Evolutionary conservation across 139 green algal genomes (phyloP).

Genomic region (Chlamydomonas applanata): DNA sequence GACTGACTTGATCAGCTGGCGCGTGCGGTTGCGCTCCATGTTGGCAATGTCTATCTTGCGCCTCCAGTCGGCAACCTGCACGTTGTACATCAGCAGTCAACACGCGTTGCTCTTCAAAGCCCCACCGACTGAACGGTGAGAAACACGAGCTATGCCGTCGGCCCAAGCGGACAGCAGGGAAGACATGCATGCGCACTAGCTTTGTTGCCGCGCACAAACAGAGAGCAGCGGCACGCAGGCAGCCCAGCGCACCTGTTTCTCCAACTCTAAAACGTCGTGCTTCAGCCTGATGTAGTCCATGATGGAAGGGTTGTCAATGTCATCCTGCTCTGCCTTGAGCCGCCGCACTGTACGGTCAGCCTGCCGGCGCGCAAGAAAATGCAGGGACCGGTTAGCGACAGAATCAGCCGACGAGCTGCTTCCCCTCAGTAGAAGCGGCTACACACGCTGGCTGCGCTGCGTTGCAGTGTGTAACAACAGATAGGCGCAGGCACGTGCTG

Average conservation of each 20-base stretch:
- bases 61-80: slow-evolving; percentile 56
- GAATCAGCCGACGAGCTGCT: too few species aligned
- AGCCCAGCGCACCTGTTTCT: slow-evolving; percentile 46
- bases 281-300: slow-evolving; percentile 87
- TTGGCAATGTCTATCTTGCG: slow-evolving; percentile 73
- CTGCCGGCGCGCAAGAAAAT: neutral
- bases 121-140: neutral
- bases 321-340: slow-evolving; percentile 62
- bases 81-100: slow-evolving; percentile 8
- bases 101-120: too few species aligned
- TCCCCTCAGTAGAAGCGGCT: too few species aligned
- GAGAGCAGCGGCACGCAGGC: neutral
- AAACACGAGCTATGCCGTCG: neutral
- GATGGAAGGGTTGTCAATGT: slow-evolving; percentile 71
- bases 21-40: slow-evolving; percentile 51
- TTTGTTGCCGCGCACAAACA: too few species aligned
- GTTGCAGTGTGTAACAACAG: too few species aligned
- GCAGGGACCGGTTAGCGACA: too few species aligned
- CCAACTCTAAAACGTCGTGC: slow-evolving; percentile 59
- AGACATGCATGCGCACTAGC: neutral
- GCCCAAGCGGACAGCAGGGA: neutral
- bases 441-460: too few species aligned
- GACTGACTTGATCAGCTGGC: slow-evolving; percentile 13
- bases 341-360: slow-evolving; percentile 36
- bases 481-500: too few species aligned